Base-by-base conservation (phyloP, 2,329 filamentous ascomycete species). In the Massarina eburnea region DNA sequence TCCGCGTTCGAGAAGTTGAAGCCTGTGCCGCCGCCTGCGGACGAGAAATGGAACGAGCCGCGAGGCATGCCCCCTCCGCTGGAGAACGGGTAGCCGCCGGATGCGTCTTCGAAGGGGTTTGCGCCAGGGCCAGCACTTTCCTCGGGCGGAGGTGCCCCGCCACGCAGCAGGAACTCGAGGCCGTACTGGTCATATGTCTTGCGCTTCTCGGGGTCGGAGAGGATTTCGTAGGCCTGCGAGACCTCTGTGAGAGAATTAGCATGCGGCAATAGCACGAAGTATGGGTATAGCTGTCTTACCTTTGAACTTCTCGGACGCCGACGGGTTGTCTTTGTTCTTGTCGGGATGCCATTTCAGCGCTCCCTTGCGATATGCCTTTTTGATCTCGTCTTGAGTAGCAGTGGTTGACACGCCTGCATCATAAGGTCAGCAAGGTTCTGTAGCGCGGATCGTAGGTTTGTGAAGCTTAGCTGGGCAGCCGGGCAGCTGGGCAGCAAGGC, bases 221-320 rank as follows among this genome's bases (percentile, higher is more conserved):
- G 84, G 59, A 99, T 95, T 75, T 99, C 94, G 76, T 96, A 99
- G 46, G 94, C 94, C 75, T 97, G 91, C 1, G 91, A 96, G 55
- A 91, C 88, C 71, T 97, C 94, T 82, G 52, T 33, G 45, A 7
- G 21, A 37, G 27, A 24, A 32, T 67, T 42, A 66, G 57, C 42
- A 49, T 46, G 1, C 26, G 27, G 8, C 5, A 18, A 18, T 9
- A 10, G n/a, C 15, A 39, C 2, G 21, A 18, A 15, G 8, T 15
- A 22, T 18, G 36, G 36, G 21, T 39, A 15, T 24, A 18, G 15
- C 36, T 17, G 36, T 24, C 71, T 52, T 71, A 80, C 80, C 80
- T 76, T 99, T 99, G 80, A 99, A 99, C 73, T 92, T 96, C 70
- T 97, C 94, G 49, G 83, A 79, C 8, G 92, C 89, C 41, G 83